Evolutionary conservation across 306 rosid species (phyloP).

Genomic region (Abrus precatorius): DNA sequence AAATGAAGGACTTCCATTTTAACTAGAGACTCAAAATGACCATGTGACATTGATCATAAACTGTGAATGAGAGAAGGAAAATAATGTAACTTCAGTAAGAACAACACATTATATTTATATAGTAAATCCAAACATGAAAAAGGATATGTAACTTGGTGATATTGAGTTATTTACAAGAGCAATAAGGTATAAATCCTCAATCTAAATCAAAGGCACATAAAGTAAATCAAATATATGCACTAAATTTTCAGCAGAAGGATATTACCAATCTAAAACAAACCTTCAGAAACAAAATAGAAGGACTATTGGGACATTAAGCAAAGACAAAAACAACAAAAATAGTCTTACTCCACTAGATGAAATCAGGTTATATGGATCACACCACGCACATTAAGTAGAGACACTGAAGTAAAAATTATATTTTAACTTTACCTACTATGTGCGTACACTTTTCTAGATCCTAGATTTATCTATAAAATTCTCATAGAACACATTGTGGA

Average conservation of each 20-base stretch:
- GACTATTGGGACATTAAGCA: constrained; percentile 9
- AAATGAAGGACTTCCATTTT: constrained; percentile 23
- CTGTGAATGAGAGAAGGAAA: neutral
- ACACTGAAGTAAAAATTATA: neutral
- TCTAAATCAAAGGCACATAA: neutral
- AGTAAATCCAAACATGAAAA: neutral
- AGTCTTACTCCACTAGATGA: no score
- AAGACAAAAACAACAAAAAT: neutral
- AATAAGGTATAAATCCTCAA: constrained; percentile 3
- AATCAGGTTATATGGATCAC: no score
- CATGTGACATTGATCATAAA: neutral
- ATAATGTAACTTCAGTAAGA: constrained; percentile 30
- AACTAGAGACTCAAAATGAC: constrained; percentile 11
- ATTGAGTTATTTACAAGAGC: neutral
- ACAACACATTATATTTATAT: neutral
- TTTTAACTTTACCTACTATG: constrained; percentile 4
- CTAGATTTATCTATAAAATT: constrained; percentile 7
- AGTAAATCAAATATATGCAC: constrained; percentile 1
- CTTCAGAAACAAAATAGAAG: neutral
- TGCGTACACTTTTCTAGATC: constrained; percentile 10
- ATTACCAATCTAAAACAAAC: neutral
- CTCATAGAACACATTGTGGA: constrained; percentile 6
- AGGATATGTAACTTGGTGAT: constrained; percentile 10
- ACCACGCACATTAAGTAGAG: neutral
- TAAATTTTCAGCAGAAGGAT: neutral